A percentile compares a stretch with the other conserved stretches of the same genome.
Conservation (phyloP, 2,329 filamentous ascomycete genomes). For the Cryphonectria japonica region DNA sequence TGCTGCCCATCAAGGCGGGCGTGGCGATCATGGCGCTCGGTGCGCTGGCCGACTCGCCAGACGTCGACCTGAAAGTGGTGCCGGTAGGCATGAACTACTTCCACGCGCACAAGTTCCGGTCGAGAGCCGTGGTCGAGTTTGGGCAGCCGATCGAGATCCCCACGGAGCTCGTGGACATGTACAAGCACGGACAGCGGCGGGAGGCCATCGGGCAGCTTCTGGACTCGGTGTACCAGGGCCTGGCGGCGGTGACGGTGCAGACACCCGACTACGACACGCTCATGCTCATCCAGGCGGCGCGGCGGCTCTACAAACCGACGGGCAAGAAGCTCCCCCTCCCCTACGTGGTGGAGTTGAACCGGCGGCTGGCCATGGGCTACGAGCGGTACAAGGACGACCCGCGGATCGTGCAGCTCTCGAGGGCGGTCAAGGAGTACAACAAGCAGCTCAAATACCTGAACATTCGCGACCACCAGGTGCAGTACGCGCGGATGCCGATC, state of each 20-base stretch:
- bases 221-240: slow-evolving; percentile 82
- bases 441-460: slow-evolving; percentile 81
- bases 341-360: slow-evolving; percentile 91
- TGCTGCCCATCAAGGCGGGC: slow-evolving; percentile 91
- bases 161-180: slow-evolving; percentile 79
- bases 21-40: slow-evolving; percentile 98
- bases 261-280: slow-evolving; percentile 94
- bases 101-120: slow-evolving; percentile 97
- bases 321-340: slow-evolving; percentile 92
- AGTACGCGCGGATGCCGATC: slow-evolving; percentile 84
- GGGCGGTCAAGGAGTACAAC: slow-evolving; percentile 83
- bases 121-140: slow-evolving; percentile 93
- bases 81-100: slow-evolving; percentile 99
- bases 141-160: slow-evolving; percentile 87
- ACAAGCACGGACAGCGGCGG: slow-evolving; percentile 79
- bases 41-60: slow-evolving; percentile 79
- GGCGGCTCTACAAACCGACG: slow-evolving; percentile 90
- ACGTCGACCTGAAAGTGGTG: slow-evolving; percentile 91
- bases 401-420: slow-evolving; percentile 75
- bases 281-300: slow-evolving; percentile 94
- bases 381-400: slow-evolving; percentile 90
- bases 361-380: slow-evolving; percentile 88
- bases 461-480: slow-evolving; percentile 91
- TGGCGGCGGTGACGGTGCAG: slow-evolving; percentile 88
- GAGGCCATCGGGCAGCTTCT: slow-evolving; percentile 86